Evolutionary conservation across 352 stramenopile genomes (phyloP).

Genomic region (Globisporangium splendens): DNA sequence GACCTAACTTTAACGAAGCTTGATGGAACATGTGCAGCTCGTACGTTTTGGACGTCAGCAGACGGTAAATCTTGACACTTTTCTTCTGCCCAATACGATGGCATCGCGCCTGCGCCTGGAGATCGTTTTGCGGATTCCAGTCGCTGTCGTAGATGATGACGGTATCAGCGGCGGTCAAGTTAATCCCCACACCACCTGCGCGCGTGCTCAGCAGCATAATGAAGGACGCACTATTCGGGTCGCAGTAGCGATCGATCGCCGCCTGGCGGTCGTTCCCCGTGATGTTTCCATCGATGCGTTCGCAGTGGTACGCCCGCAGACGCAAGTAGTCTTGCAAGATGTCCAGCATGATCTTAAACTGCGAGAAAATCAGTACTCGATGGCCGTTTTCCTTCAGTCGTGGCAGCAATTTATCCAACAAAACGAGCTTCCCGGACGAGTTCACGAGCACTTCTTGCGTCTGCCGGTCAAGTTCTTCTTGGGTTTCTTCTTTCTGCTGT

Average conservation of each 20-base stretch:
- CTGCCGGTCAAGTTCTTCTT: slow-evolving; percentile 53
- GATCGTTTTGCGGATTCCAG: slow-evolving; percentile 97
- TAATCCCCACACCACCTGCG: slow-evolving; percentile 98
- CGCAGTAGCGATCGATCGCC: slow-evolving; percentile 90
- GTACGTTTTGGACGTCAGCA: slow-evolving; percentile 91
- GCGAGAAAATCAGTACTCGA: slow-evolving; percentile 98
- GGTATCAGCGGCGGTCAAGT: slow-evolving; percentile 90
- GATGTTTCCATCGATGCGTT: slow-evolving; percentile 98
- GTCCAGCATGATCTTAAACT: slow-evolving; percentile 99
- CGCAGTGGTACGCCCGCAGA: slow-evolving; percentile 90
- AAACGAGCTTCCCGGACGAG: slow-evolving; percentile 96
- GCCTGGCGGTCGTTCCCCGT: slow-evolving; percentile 95
- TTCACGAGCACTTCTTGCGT: slow-evolving; percentile 90
- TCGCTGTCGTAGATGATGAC: slow-evolving; percentile 97
- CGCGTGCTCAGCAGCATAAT: slow-evolving; percentile 98
- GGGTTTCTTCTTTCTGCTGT: slow-evolving; percentile 45
- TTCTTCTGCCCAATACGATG: slow-evolving; percentile 94
- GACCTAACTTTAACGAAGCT: slow-evolving; percentile 88
- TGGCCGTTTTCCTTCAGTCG: slow-evolving; percentile 95
- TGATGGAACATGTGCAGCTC: slow-evolving; percentile 94
- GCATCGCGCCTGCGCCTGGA: slow-evolving; percentile 90
- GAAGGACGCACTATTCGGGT: slow-evolving; percentile 76
- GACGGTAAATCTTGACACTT: slow-evolving; percentile 91
- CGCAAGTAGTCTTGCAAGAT: slow-evolving; percentile 98
- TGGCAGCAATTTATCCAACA: slow-evolving; percentile 98